Conservation (phyloP, 2,329 filamentous ascomycete genomes). For the Cryoendolithus antarcticus region DNA sequence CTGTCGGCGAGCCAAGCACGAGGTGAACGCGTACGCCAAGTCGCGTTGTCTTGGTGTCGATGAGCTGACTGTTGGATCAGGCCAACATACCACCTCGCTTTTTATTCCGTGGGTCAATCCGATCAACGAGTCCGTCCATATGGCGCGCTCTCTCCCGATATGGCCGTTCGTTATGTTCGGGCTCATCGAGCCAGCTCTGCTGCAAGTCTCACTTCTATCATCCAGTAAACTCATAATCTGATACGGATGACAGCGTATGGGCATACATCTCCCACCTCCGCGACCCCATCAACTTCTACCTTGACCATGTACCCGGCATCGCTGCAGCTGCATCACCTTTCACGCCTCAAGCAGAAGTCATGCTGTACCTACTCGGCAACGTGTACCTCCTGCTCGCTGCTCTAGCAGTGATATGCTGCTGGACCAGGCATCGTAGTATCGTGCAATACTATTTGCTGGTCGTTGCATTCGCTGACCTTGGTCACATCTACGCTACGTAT, state of each 20-base stretch:
- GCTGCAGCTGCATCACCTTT: conserved; percentile 1
- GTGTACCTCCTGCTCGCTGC: conserved; percentile 9
- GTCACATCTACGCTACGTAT: conserved; percentile 11
- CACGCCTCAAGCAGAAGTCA: conserved; percentile 8
- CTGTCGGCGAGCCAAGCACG: too few species aligned
- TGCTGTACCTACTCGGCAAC: conserved; percentile 9
- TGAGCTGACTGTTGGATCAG: too few species aligned
- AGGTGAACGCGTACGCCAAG: too few species aligned
- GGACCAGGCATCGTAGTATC: conserved; percentile 7
- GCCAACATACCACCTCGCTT: too few species aligned
- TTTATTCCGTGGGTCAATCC: too few species aligned
- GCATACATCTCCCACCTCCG: conserved; percentile 6
- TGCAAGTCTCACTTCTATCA: conserved; percentile 3
- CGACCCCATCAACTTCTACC: conserved; percentile 8
- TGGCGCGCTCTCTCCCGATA: conserved; percentile 2
- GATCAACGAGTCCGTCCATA: too few species aligned
- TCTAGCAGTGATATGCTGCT: conserved; percentile 11
- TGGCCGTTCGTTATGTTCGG: conserved; percentile 10
- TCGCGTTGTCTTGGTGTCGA: too few species aligned
- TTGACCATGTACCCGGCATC: conserved; percentile 6
- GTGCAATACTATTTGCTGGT: conserved; percentile 7
- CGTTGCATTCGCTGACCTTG: conserved; percentile 10
- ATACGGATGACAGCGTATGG: conserved; percentile 5
- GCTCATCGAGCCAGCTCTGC: conserved; percentile 8
- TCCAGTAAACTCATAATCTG: background rate